Evolutionary conservation across 331 rosid genomes (phyloP).

Genomic region (Acacia concinna): DNA sequence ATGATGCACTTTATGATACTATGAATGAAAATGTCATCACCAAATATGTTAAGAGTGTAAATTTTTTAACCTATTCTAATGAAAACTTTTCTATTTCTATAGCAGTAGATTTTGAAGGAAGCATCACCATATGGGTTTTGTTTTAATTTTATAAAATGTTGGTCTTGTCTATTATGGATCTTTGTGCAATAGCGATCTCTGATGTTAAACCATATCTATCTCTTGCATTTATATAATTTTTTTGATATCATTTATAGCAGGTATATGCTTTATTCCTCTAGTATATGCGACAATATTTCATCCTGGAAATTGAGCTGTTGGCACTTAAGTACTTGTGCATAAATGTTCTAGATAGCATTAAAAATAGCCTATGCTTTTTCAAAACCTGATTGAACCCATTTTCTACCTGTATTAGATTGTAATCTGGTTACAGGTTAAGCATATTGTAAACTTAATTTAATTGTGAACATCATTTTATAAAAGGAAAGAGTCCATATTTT

Average conservation of each 20-base stretch:
- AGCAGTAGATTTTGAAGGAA: too few species aligned
- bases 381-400: neutral
- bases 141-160: conserved; percentile 18
- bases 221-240: neutral
- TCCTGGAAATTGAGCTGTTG: neutral
- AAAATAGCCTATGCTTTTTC: neutral
- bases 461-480: neutral
- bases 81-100: too few species aligned
- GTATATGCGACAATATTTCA: neutral
- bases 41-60: neutral
- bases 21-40: conserved; percentile 16
- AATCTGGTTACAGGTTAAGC: neutral
- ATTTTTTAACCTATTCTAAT: neutral
- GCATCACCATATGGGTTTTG: conserved; percentile 5
- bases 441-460: neutral
- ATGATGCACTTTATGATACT: conserved; percentile 20
- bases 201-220: neutral
- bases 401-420: neutral
- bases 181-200: neutral
- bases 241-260: too few species aligned
- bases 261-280: conserved; percentile 16
- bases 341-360: neutral
- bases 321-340: neutral
- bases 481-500: neutral
- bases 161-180: conserved; percentile 2